These are phyloP conservation scores for Umbelopsis sp. DNA, from an alignment of 192 early-diverging fungal species.

Conservation along the genomic window DNA sequence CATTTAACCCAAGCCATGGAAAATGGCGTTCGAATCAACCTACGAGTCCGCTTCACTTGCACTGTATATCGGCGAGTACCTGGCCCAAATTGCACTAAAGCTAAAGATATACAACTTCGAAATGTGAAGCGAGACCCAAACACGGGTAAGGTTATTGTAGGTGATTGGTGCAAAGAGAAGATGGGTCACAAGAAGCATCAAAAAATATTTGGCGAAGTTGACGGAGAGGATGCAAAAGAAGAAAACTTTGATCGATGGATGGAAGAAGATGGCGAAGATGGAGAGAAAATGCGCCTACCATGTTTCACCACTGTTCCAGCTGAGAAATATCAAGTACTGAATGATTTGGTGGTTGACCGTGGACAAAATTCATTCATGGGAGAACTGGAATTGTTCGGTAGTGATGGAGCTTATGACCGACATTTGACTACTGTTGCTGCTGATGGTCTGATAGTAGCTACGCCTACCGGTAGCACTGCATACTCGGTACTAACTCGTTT, in stretches of 20 bases:
- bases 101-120: conserved; percentile 15
- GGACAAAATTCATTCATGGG: conserved; percentile 91
- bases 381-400: conserved; percentile 82
- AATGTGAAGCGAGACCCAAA: conserved; percentile 30
- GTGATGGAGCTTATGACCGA: conserved; percentile 57
- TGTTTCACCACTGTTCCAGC: conserved; percentile 62
- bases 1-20: conserved; percentile 64
- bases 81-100: conserved; percentile 13
- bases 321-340: conserved; percentile 88
- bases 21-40: conserved; percentile 77
- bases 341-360: conserved; percentile 94
- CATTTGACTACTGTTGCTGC: conserved; percentile 96
- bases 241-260: conserved; percentile 37
- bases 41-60: conserved; percentile 90
- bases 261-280: conserved; percentile 35
- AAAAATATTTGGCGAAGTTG: conserved; percentile 38
- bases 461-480: conserved; percentile 91
- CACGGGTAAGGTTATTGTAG: conserved; percentile 33
- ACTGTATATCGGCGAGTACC: conserved; percentile 75
- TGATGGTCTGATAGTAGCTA: conserved; percentile 92
- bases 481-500: conserved; percentile 59
- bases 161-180: conserved; percentile 19
- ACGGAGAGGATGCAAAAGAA: conserved; percentile 25
- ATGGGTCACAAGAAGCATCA: not conserved
- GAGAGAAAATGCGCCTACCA: conserved; percentile 43